Evolutionary conservation across 208 protist genomes (phyloP).

Genomic region (Trypanosomatidae sp.): DNA sequence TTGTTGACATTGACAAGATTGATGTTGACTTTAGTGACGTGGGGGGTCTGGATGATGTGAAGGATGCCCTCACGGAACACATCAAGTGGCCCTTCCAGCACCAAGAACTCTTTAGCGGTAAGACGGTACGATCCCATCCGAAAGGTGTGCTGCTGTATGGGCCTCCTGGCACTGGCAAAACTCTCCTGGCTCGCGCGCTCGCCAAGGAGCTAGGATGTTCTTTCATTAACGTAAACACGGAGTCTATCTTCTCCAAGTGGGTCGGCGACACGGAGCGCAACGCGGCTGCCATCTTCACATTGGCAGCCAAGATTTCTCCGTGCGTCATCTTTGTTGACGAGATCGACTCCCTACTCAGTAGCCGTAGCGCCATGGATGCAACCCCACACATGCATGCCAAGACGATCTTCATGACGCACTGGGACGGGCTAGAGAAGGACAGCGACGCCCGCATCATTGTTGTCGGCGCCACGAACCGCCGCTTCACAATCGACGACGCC

Average conservation of each 20-base stretch:
- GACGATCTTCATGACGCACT: slow-evolving; percentile 92
- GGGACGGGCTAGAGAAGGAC: slow-evolving; percentile 78
- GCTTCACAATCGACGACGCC: slow-evolving; percentile 90
- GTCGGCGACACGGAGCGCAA: slow-evolving; percentile 98
- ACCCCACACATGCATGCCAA: slow-evolving; percentile 80
- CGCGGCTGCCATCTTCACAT: slow-evolving; percentile 87
- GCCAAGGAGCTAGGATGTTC: slow-evolving; percentile 98
- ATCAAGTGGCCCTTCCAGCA: slow-evolving; percentile 87
- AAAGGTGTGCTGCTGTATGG: slow-evolving; percentile 99
- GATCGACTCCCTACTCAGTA: slow-evolving; percentile 90
- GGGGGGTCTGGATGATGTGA: slow-evolving; percentile 78
- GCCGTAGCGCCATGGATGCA: slow-evolving; percentile 63
- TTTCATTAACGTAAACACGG: slow-evolving; percentile 98
- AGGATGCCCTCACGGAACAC: slow-evolving; percentile 73
- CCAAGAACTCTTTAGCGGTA: slow-evolving; percentile 69
- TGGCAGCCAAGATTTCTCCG: slow-evolving; percentile 78
- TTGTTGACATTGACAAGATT: slow-evolving; percentile 76
- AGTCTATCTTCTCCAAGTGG: slow-evolving; percentile 90
- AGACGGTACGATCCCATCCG: slow-evolving; percentile 93
- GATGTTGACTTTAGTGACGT: slow-evolving; percentile 61
- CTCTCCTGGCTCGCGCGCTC: slow-evolving; percentile 97
- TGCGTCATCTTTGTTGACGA: slow-evolving; percentile 94
- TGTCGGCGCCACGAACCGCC: slow-evolving; percentile 91
- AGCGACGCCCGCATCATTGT: slow-evolving; percentile 65
- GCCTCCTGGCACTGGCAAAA: slow-evolving; percentile 99